Evolutionary conservation across 129 eudicot genomes (phyloP), one percentile per base, ranked within the genome.

Genomic region (Artemisia tridentata): DNA sequence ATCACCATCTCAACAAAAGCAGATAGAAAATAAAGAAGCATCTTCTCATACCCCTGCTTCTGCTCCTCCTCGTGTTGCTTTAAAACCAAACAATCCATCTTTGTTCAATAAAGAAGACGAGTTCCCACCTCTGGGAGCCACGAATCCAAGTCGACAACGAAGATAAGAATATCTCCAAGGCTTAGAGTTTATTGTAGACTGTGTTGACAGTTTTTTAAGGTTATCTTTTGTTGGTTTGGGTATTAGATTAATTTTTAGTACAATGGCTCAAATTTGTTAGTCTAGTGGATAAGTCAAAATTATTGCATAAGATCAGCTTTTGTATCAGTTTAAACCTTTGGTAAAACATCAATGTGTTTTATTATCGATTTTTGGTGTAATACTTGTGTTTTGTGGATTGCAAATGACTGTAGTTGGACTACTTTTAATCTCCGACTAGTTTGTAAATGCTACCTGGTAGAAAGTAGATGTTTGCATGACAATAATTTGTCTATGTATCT

Each of bases 91-190:
- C 67, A 47, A 12, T 45, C 8, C 63, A 11, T 12, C 80, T 48
- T 77, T 76, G 11, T 55, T 57, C n/a, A 50, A 50, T 17, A 77
- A 72, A 10, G 73, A 74, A 21, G 74, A 76, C 15, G 83, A 84
- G 45, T 87, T 84, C 68, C 86, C 89, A 11, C 78, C 92, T 1
- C 83, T 84, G 1, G 85, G 86, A 46, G 73, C 18, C 27, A 31
- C 27, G 17, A 76, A 48, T 21, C 57, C 67, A 19, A 68, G 77
- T 57, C 74, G 18, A 46, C 72, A 29, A 45, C 62, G 71, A 31
- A 74, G 71, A 66, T 67, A 78, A 67, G 68, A 71, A 70, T 59
- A 72, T 7, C 51, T 72, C 1, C 38, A 69, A 70, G 48, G 50
- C 64, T 31, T 69, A 48, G 60, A 8, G 46, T n/a, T 71, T 52